These are phyloP conservation scores for Diaporthe capsici DNA, from an alignment of 2,329 filamentous ascomycete genomes.

Conservation along the genomic window DNA sequence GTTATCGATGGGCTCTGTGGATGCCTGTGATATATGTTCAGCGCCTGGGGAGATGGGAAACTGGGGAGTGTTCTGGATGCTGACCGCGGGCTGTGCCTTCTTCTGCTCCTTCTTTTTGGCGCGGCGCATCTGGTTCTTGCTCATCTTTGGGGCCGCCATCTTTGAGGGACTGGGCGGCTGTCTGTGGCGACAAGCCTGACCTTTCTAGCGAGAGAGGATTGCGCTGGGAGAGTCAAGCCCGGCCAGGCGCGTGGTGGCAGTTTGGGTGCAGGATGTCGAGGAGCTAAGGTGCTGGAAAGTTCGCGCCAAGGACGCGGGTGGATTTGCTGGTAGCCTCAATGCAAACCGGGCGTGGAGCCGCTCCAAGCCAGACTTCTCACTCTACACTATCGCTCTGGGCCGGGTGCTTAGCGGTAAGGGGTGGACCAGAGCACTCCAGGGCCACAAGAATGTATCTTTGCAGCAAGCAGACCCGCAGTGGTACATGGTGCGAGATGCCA, in stretches of 20 bases:
- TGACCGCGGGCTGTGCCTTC: conserved; percentile 71
- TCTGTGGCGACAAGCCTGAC: conserved; percentile 21
- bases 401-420: neutral
- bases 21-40: conserved; percentile 43
- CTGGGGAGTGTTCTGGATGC: conserved; percentile 22
- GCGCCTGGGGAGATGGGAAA: conserved; percentile 34
- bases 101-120: conserved; percentile 96
- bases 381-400: neutral
- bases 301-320: conserved; percentile 28
- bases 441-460: conserved; percentile 8
- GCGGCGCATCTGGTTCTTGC: conserved; percentile 94
- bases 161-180: conserved; percentile 48
- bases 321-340: conserved; percentile 22
- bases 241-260: conserved; percentile 3
- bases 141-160: conserved; percentile 80
- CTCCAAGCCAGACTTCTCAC: neutral
- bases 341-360: conserved; percentile 1
- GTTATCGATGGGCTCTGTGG: conserved; percentile 11
- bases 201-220: neutral
- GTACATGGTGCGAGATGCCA: conserved; percentile 6
- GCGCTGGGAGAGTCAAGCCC: neutral
- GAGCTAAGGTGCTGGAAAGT: conserved; percentile 31
- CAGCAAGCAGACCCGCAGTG: neutral
- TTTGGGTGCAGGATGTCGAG: conserved; percentile 1
- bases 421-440: neutral